A percentile compares a stretch with the other conserved stretches of the same genome.
phyloP scores from a whole-genome alignment of 306 rosid species.

The Casuarina equisetifolia region DNA sequence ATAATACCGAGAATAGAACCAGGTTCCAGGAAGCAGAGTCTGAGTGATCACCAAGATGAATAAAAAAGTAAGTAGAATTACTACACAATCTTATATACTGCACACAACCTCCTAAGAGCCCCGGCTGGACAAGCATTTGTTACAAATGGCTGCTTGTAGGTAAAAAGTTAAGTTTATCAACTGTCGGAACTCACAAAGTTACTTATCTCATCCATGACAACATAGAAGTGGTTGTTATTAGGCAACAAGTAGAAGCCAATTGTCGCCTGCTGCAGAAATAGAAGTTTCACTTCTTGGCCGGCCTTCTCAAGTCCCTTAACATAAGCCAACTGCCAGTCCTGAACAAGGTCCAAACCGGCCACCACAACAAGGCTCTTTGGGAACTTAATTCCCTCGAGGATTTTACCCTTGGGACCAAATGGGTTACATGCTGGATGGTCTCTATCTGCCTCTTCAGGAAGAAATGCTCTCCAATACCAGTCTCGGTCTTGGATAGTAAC shows the following conservation, averaged over 20 bases:
- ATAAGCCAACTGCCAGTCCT: conserved; percentile 95
- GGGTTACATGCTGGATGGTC: conserved; percentile 97
- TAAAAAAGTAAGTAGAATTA: conserved; percentile 52
- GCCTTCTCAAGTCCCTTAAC: conserved; percentile 78
- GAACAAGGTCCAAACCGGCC: conserved; percentile 92
- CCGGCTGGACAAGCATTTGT: conserved; percentile 34
- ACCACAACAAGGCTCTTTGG: conserved; percentile 97
- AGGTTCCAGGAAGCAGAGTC: conserved; percentile 47
- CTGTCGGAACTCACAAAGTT: conserved; percentile 68
- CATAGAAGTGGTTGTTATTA: conserved; percentile 75
- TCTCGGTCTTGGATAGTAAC: conserved; percentile 81
- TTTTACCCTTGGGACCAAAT: conserved; percentile 74
- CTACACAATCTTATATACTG: conserved; percentile 68
- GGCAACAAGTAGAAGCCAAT: conserved; percentile 93
- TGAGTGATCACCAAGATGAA: conserved; percentile 45
- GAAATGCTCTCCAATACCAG: conserved; percentile 99
- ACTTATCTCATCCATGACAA: conserved; percentile 90
- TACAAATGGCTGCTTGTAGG: conserved; percentile 44
- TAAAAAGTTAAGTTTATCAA: conserved; percentile 55
- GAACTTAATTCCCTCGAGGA: conserved; percentile 57
- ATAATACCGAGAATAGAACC: conserved; percentile 34
- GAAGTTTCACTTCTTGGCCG: conserved; percentile 63
- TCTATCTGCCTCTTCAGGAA: conserved; percentile 93
- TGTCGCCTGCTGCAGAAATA: conserved; percentile 83
- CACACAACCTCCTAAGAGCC: conserved; percentile 31